These are phyloP conservation scores for Microstegium vimineum DNA, from an alignment of 176 grass and related monocot genomes.

Conservation along the genomic window DNA sequence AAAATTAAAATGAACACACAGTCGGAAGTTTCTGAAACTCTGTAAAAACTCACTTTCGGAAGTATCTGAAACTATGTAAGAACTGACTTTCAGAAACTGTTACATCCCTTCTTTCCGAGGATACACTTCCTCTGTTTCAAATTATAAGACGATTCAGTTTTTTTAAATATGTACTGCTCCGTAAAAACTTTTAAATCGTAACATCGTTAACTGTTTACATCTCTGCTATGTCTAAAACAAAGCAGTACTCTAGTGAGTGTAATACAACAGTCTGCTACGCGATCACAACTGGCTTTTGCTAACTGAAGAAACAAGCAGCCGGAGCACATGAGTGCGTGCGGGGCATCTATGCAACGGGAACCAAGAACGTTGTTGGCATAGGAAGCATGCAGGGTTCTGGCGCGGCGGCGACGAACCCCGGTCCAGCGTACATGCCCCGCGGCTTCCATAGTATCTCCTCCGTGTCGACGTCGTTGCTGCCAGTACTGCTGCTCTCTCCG, in stretches of 20 bases:
- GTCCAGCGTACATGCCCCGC: background rate
- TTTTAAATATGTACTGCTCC: too few species aligned
- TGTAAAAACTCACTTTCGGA: too few species aligned
- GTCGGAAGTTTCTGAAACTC: background rate
- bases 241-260: too few species aligned
- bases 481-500: background rate
- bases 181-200: background rate
- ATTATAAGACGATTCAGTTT: too few species aligned
- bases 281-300: too few species aligned
- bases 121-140: background rate
- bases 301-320: background rate
- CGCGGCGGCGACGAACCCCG: background rate
- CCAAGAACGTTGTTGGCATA: background rate
- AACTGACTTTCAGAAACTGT: background rate
- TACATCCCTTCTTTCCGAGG: background rate
- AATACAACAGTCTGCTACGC: too few species aligned
- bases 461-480: background rate
- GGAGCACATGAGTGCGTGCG: background rate
- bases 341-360: background rate
- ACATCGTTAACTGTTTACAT: too few species aligned
- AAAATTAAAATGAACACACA: too few species aligned
- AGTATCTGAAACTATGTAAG: too few species aligned
- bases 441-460: background rate
- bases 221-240: too few species aligned
- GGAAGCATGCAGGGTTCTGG: conserved; percentile 5